phyloP scores from a whole-genome alignment of 306 rosid species.

The Urtica urens region DNA sequence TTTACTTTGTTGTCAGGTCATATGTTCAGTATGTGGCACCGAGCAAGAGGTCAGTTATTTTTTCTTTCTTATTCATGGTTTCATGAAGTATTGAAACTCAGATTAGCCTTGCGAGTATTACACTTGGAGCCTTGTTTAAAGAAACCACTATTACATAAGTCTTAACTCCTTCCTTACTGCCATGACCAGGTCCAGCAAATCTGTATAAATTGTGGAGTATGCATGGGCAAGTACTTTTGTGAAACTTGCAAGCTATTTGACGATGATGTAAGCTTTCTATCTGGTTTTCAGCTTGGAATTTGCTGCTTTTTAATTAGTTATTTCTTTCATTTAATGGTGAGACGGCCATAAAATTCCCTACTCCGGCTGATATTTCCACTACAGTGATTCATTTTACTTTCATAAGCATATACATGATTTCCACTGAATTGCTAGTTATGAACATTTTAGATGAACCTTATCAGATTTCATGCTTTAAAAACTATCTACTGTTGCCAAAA shows the following conservation, averaged over 20 bases:
- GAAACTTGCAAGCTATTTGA: conserved; percentile 68
- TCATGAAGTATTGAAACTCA: too few relatives aligned
- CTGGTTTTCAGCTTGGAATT: not conserved
- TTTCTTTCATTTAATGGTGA: too few relatives aligned
- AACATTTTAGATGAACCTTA: not conserved
- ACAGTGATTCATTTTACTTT: too few relatives aligned
- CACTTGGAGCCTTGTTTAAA: not conserved
- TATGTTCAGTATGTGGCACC: conserved; percentile 69
- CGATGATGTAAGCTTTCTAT: conserved; percentile 56
- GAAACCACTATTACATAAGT: too few relatives aligned
- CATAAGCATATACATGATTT: too few relatives aligned
- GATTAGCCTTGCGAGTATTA: too few relatives aligned
- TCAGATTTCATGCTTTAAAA: too few relatives aligned
- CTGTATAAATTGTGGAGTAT: conserved; percentile 73
- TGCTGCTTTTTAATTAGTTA: too few relatives aligned
- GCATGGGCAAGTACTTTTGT: conserved; percentile 83
- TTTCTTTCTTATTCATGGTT: not conserved
- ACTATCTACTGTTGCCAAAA: not conserved
- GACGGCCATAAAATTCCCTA: too few relatives aligned
- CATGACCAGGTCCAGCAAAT: conserved; percentile 64
- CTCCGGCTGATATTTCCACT: too few relatives aligned
- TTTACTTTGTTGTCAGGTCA: conserved; percentile 36
- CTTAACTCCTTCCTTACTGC: conserved; percentile 17
- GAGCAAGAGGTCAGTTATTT: conserved; percentile 63
- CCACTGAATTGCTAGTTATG: not conserved